Evolutionary conservation across 129 eudicot species (phyloP).

Genomic region (Escallonia rubra): DNA sequence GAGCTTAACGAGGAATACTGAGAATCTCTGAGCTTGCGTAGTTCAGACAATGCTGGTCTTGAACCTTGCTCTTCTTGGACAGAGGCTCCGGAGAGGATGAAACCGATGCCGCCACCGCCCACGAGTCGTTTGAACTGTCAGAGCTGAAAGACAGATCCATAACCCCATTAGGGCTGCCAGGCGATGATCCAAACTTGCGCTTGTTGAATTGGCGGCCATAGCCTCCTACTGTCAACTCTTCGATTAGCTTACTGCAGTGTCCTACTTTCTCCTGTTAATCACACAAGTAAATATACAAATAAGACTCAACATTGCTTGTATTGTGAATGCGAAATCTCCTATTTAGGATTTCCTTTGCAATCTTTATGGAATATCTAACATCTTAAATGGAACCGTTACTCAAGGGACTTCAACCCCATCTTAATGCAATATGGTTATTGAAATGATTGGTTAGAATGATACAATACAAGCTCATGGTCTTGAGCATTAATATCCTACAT

Average conservation of each 20-base stretch:
- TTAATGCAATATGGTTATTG: too few relatives aligned
- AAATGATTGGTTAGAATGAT: too few relatives aligned
- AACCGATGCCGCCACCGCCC: conserved; percentile 47
- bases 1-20: not conserved
- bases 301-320: not conserved
- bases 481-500: too few relatives aligned
- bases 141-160: conserved; percentile 70
- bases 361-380: too few relatives aligned
- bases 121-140: conserved; percentile 51
- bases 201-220: conserved; percentile 38
- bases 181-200: conserved; percentile 56
- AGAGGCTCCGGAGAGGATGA: conserved; percentile 56
- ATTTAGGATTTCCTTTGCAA: too few relatives aligned
- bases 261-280: conserved; percentile 55
- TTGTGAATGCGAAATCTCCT: too few relatives aligned
- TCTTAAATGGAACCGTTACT: too few relatives aligned
- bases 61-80: conserved; percentile 43
- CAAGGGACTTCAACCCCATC: too few relatives aligned
- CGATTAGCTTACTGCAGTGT: conserved; percentile 54
- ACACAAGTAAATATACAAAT: not conserved
- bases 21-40: conserved; percentile 2
- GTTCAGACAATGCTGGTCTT: conserved; percentile 6
- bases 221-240: conserved; percentile 42
- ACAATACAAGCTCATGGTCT: too few relatives aligned
- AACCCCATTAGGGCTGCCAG: conserved; percentile 77